Conservation (phyloP, 495 filamentous ascomycete genomes). For the Wilcoxina mikolae region DNA sequence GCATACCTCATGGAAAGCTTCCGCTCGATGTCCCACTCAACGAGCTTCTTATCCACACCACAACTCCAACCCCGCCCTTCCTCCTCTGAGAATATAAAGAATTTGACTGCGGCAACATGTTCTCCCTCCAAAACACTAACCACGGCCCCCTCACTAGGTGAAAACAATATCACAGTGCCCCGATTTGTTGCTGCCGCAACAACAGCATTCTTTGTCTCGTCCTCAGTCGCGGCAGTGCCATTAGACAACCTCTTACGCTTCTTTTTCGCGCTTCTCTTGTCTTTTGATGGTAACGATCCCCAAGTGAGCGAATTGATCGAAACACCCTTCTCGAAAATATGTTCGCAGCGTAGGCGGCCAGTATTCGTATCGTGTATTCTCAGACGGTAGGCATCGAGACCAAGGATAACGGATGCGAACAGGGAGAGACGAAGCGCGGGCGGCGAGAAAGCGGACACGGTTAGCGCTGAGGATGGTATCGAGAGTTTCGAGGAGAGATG, state of each 20-base stretch:
- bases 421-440: conserved; percentile 42
- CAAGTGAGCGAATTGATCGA: conserved; percentile 43
- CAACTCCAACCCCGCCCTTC: conserved; percentile 43
- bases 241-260: conserved; percentile 43
- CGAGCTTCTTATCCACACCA: conserved; percentile 44
- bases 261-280: conserved; percentile 27
- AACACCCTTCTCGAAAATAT: conserved; percentile 38
- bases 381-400: conserved; percentile 44
- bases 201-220: conserved; percentile 32
- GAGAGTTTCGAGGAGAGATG: conserved; percentile 5
- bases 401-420: conserved; percentile 47
- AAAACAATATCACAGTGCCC: conserved; percentile 42
- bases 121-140: conserved; percentile 37
- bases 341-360: conserved; percentile 43
- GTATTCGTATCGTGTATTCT: conserved; percentile 46
- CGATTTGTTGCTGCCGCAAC: conserved; percentile 42
- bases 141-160: conserved; percentile 38
- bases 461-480: neutral
- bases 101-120: conserved; percentile 41
- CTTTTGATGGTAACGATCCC: conserved; percentile 28
- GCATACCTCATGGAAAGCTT: conserved; percentile 37
- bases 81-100: conserved; percentile 42
- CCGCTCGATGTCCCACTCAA: conserved; percentile 44
- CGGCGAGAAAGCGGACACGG: conserved; percentile 36
- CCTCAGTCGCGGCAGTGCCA: conserved; percentile 33